Percentiles rank a stretch among this genome's conserved stretches.
phyloP scores from a whole-genome alignment of 129 eudicot species.

The Kitagawia praeruptora region DNA sequence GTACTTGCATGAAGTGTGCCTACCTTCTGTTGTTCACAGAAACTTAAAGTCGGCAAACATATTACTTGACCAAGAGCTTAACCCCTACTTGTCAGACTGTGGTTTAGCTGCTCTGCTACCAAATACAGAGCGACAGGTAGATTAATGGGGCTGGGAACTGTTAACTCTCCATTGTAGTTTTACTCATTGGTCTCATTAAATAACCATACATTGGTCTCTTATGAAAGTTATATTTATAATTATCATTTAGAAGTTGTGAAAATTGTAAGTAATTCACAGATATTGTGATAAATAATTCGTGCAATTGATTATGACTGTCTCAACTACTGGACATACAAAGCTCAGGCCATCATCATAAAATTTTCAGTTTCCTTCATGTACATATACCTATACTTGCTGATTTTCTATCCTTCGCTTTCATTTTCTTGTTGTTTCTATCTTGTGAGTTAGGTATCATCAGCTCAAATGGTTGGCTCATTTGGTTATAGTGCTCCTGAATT shows the following conservation, averaged over 20 bases:
- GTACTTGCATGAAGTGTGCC: conserved; percentile 98
- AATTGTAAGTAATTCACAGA: neutral
- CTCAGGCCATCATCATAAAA: neutral
- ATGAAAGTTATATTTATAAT: no score
- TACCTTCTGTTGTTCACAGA: conserved; percentile 96
- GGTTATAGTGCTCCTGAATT: conserved; percentile 94
- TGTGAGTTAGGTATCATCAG: conserved; percentile 54
- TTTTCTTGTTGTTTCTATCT: conserved; percentile 6
- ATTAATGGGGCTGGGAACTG: conserved; percentile 3
- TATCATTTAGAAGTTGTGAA: neutral
- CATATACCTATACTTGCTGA: neutral
- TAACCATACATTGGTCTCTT: neutral
- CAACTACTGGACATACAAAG: neutral
- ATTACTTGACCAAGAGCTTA: conserved; percentile 86
- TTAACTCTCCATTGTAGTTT: neutral
- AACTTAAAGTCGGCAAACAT: conserved; percentile 94
- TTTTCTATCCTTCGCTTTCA: neutral
- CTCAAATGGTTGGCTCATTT: conserved; percentile 83
- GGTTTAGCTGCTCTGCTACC: conserved; percentile 91
- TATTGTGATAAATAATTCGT: neutral
- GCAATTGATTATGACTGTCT: neutral
- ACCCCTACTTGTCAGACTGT: conserved; percentile 91
- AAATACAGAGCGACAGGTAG: conserved; percentile 89
- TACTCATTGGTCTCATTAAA: no score
- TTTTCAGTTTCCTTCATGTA: neutral